Percentiles rank a stretch among this genome's conserved stretches.
These are phyloP conservation scores for Rhodotorula sphaerocarpa DNA, from an alignment of 768 basidiomycete genomes.

Conservation along the genomic window DNA sequence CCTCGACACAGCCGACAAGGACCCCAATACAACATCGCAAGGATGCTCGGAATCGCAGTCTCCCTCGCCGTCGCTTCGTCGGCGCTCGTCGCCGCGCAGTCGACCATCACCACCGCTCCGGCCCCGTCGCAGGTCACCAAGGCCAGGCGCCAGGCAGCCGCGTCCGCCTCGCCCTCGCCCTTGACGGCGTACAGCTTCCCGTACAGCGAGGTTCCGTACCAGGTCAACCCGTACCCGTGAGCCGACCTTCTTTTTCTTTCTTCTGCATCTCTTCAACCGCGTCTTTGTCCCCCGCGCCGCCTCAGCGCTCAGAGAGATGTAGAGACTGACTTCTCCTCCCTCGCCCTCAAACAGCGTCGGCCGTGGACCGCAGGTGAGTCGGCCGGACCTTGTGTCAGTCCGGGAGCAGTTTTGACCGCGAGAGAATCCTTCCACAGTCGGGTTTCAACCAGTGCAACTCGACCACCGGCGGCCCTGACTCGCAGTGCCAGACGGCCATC, in stretches of 20 bases:
- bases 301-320: no score
- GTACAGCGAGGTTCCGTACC: slow-evolving; percentile 14
- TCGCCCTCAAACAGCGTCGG: slow-evolving; percentile 4
- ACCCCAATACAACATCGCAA: no score
- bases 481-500: slow-evolving; percentile 29
- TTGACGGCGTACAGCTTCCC: slow-evolving; percentile 27
- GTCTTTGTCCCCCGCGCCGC: no score
- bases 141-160: slow-evolving; percentile 17
- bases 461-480: slow-evolving; percentile 20
- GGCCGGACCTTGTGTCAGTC: no score
- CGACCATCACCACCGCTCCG: slow-evolving; percentile 20
- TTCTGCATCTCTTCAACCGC: no score
- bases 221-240: slow-evolving; percentile 30
- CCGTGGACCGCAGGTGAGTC: slow-evolving; percentile 19
- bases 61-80: no score
- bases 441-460: slow-evolving; percentile 31
- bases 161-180: neutral
- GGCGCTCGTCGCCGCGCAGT: neutral
- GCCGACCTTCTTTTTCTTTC: neutral
- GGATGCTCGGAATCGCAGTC: no score
- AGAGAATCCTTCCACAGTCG: neutral
- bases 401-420: neutral
- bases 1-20: no score
- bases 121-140: slow-evolving; percentile 6
- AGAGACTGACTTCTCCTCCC: no score